These are phyloP conservation scores for Eimeria sp. DNA, from an alignment of 169 alveolate genomes.

Conservation along the genomic window DNA sequence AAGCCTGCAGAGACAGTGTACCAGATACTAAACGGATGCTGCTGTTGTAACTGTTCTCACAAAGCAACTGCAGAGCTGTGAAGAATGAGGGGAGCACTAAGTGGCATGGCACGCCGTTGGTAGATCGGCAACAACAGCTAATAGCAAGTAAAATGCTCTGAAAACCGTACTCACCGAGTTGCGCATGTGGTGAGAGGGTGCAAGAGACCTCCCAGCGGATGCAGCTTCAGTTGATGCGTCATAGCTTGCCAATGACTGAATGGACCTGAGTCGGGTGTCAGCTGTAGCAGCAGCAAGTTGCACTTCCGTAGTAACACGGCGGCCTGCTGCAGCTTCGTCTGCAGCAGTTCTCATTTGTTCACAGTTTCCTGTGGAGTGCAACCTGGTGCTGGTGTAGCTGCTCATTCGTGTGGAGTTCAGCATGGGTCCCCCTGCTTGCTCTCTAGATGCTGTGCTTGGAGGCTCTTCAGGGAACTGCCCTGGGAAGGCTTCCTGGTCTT, in stretches of 20 bases:
- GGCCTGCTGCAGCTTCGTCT: neutral
- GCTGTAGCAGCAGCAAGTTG: constrained; percentile 6
- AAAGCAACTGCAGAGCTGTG: neutral
- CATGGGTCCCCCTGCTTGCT: neutral
- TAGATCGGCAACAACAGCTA: neutral
- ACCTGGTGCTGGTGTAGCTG: constrained; percentile 50
- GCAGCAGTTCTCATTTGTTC: neutral
- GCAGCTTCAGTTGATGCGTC: neutral
- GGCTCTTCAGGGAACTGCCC: constrained; percentile 47
- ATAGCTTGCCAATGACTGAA: neutral
- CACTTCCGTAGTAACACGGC: constrained; percentile 1
- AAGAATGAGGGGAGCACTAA: neutral
- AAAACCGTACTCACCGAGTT: neutral
- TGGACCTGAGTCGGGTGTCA: constrained; percentile 4
- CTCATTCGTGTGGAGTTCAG: constrained; percentile 18
- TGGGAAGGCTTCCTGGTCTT: neutral
- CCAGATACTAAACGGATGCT: neutral
- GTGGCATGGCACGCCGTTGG: neutral
- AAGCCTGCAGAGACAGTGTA: neutral
- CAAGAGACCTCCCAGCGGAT: neutral
- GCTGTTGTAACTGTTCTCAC: neutral
- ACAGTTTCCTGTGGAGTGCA: neutral
- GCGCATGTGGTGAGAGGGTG: neutral
- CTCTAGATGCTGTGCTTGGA: neutral
- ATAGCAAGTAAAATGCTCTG: neutral